Conservation (phyloP, 805 yeast genomes). For the Lipomyces starkeyi region DNA sequence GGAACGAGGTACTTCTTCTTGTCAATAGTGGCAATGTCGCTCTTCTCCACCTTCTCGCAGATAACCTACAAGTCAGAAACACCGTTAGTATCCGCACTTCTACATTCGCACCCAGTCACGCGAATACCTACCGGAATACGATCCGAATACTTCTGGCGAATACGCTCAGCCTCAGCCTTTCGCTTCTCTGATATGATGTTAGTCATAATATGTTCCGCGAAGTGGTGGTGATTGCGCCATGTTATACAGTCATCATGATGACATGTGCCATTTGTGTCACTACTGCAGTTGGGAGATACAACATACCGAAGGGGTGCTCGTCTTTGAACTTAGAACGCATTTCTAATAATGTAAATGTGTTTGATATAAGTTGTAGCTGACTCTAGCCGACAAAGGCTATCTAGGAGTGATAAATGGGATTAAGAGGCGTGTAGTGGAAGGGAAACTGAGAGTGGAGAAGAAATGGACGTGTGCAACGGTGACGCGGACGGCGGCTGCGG, state of each 20-base stretch:
- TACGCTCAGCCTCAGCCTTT: slow-evolving; percentile 91
- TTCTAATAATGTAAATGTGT: background rate
- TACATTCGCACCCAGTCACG: background rate
- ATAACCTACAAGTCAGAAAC: slow-evolving; percentile 53
- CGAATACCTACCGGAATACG: slow-evolving; percentile 72
- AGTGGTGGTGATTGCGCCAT: background rate
- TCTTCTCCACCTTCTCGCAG: slow-evolving; percentile 96
- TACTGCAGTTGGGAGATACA: background rate
- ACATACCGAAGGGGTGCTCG: slow-evolving; percentile 92
- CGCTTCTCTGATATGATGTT: slow-evolving; percentile 67
- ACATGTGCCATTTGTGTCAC: background rate
- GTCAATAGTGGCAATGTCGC: slow-evolving; percentile 94
- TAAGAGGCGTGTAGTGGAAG: background rate
- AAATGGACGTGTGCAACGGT: background rate
- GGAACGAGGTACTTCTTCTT: slow-evolving; percentile 97
- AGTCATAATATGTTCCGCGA: background rate
- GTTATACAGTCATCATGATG: background rate
- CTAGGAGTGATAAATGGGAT: background rate
- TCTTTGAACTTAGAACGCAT: slow-evolving; percentile 95
- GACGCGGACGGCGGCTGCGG: background rate
- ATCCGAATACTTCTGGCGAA: slow-evolving; percentile 84
- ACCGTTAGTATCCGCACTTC: background rate
- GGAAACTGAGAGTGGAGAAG: background rate
- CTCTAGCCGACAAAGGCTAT: background rate
- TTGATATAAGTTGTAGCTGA: background rate